Base-by-base conservation (phyloP, 2,329 filamentous ascomycete genomes). In the Colletotrichum noveboracense region DNA sequence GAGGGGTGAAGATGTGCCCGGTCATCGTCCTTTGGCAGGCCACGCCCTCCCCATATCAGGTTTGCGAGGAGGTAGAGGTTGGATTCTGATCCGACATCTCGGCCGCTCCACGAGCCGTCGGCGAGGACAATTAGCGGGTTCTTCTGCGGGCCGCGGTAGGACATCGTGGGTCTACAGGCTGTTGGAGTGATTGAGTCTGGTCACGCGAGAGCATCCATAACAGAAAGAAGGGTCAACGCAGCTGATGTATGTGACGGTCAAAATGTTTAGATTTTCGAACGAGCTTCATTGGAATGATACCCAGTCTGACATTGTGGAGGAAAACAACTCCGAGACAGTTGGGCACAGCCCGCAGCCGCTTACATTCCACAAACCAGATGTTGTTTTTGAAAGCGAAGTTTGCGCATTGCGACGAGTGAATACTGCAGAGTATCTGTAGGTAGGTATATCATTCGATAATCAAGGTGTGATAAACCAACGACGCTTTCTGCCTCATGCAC, bases 41-140 rank as follows among this genome's bases (percentile, higher is more conserved):
- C 58, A 4, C 69, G 56, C 1, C 70, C 56, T 13, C 76, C 75
- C 28, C 76, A 78, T 4, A 80, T 71, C 48, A 79, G 52, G 16
- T 48, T 68, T 4, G 79, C 79, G 8, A 80, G 64, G 4, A 71
- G 62, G 14, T 78, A 72, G 18, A 80, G 76, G 32, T 80, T 80
- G 10, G 76, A 71, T 36, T 36, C 60, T 18, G 77, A 77, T 2
- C 76, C 68, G 2, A 74, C 34, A 48, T 79, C 78, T 13, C 78
- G 77, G 16, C 79, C 79, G 18, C 66, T 75, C 79, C 79, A 80
- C 10, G 76, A 78, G 3, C 79, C 79, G n/a, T 79, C 79, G 21
- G 69, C 74, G 14, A 80, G 72, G 24, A 80, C 36, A 21, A 71
- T 62, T 18, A 75, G 18, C 6, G 72, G 72, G 7, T 75, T 75